Evolutionary conservation across 83 land plant species (phyloP), one percentile per base, ranked within the genome.

Genomic region (Thuja plicata): DNA sequence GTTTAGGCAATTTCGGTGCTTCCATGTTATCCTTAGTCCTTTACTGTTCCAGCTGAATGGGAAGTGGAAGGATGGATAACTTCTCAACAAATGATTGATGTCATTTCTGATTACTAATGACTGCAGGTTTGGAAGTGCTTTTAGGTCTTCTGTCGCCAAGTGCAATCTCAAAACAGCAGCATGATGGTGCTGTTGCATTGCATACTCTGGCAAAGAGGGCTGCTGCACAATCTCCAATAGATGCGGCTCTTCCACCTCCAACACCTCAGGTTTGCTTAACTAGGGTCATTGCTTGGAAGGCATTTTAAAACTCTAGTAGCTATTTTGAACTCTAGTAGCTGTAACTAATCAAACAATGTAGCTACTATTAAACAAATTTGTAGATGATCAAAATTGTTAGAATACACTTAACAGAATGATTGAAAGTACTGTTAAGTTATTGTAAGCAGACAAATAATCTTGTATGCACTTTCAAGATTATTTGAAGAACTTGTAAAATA

Each of bases 181-280:
- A 83, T 57, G 97, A 98, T 90, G 95, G 97, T 87, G 94, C 96
- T 52, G 86, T 94, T 27, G 99, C 99, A 50, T 91, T 98, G 21
- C 92, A 89, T 89, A 94, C 94, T 83, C 89, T 98, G 88, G 99
- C 97, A 89, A 96, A 91, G 77, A 98, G 95, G 90, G 97, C 95
- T 45, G 93, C 90, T 84, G 89, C 97, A 15, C 93, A 96, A 34
- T 97, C 96, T 84, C 96, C 96, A 41, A 90, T 96, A 66, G 99
- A 98, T 92, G 95, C 97, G 57, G 97, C 99, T 40, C 98, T 96
- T 71, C 96, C 91, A 15, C 98, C 99, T 83, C 98, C 98, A 66
- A 95, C 95, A 40, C 97, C 99, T 60, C 99, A 96, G 97, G 99
- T 98, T 40, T 87, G 88, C 50, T 45, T 46, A 5, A 27, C 48